Base-by-base conservation (phyloP, 1,139 yeast species). In the Zygoascus meyerae region DNA sequence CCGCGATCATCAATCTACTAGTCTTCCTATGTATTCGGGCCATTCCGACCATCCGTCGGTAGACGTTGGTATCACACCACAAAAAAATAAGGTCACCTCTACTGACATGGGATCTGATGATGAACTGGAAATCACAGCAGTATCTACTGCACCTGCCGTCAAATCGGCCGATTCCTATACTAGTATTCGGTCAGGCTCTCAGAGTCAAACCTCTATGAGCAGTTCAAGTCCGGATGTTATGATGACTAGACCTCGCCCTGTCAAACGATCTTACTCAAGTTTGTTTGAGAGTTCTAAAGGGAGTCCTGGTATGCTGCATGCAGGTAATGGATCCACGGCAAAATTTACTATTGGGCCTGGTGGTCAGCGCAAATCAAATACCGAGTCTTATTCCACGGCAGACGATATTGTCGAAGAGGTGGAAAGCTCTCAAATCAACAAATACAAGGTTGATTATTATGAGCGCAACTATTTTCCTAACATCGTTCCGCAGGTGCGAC, bases 231-330 rank as follows among this genome's bases (percentile, higher is more conserved):
- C n/a, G 7, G 6, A 16, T 12, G 37, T 11, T 14, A 17, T 17
- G 18, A 26, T 11, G 40, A 21, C 44, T 16, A 31, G 34, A 15
- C 34, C 39, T 4, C 15, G 32, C 5, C 34, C 41, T 9, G 35
- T 30, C 28, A 45, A 45, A 17, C 38, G 48, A 5, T 15, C 48
- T 11, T 45, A 45, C 18, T 45, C 48, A 8, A 40, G 40, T 12
- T 14, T 45, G 34, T 45, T 45, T 28, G 45, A 41, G 28, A 42
- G 30, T 10, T 12, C 16, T 5, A 30, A 37, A 17, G 26, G 26
- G 4, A 21, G 4, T 21, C 26, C 26, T 7, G 7, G 26, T 21
- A 21, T 21, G 26, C 4, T 21, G 26, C 4, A 7, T 7, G 26
- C 7, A 5, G 26, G 26, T 5, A 21, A 21, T 21, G 26, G 26